Conservation (phyloP, 352 stramenopile species). For the Phytophthora litchii region DNA sequence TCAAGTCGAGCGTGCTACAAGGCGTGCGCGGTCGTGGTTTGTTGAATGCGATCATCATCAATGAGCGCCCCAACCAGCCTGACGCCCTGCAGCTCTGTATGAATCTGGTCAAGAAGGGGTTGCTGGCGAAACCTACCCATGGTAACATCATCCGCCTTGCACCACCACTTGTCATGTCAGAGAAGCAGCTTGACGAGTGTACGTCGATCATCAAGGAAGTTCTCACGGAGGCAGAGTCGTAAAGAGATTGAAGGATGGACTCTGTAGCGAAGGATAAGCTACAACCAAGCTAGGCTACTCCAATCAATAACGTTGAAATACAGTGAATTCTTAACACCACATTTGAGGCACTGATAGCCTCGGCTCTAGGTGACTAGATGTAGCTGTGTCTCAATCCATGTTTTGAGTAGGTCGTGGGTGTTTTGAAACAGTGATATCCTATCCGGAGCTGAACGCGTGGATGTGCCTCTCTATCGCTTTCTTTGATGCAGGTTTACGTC, state of each 20-base stretch:
- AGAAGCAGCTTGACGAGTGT: constrained; percentile 94
- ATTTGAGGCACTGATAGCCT: too few species aligned
- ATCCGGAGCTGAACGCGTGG: too few species aligned
- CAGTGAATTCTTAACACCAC: too few species aligned
- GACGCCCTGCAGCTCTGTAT: constrained; percentile 97
- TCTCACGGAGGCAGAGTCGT: constrained; percentile 66
- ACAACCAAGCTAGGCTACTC: background rate
- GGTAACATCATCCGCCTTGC: constrained; percentile 98
- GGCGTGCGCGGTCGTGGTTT: constrained; percentile 95
- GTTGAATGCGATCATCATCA: constrained; percentile 98
- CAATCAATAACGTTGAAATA: too few species aligned
- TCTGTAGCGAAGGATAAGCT: constrained; percentile 18
- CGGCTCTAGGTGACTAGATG: too few species aligned
- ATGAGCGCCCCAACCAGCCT: constrained; percentile 84
- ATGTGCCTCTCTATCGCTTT: too few species aligned
- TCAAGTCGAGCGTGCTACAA: constrained; percentile 72
- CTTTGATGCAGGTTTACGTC: constrained; percentile 35
- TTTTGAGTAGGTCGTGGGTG: too few species aligned
- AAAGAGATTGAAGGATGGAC: constrained; percentile 18
- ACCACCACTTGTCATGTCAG: constrained; percentile 95
- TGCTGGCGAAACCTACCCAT: constrained; percentile 99
- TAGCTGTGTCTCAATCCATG: too few species aligned
- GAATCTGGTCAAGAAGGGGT: constrained; percentile 93
- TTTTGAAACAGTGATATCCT: too few species aligned
- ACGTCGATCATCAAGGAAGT: constrained; percentile 83